Base-by-base conservation (phyloP, 768 basidiomycete genomes). In the Boletus barrowsii region DNA sequence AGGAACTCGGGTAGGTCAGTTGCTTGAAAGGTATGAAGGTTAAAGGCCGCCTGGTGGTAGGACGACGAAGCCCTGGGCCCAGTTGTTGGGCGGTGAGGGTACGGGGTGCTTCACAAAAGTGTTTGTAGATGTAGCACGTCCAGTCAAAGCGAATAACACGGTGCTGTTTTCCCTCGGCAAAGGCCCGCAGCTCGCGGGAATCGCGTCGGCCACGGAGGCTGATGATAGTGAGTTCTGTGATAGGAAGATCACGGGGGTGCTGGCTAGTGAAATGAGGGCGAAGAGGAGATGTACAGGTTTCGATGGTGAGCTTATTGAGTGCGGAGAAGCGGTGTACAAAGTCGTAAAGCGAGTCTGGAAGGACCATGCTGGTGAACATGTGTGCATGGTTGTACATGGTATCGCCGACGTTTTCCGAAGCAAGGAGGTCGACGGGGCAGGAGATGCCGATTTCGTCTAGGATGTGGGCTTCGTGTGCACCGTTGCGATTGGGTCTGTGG, bases 81-180 rank as follows among this genome's bases (percentile, higher is more conserved):
- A 58, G 46, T 57, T 62, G 53, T 53, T 60, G 20, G 40, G 47
- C 1, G 42, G 45, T 2, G 43, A 35, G 1, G 35, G 42, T 9
- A 18, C 15, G 24, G 42, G 49, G 32, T 33, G 11, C 32, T 22
- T 59, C 55, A 6, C 42, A 59, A 58, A 62, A 70, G 42, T 61
- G 61, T 17, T 66, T 66, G 60, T 76, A 72, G 17, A 76, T 70
- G 40, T 74, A 71, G n/a, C 73, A 73, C 1, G 70, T 73, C 63
- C 70, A 75, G 60, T 79, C 78, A 44, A 80, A 68, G 46, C 72
- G 72, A n/a, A 80, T 64, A 18, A 68, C 65, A 14, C 68, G 72
- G 18, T 80, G 68, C 4, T 68, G 66, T 11, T 64, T 60, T 0
- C 70, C 76, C 36, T 70, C 68, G 22, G 69, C 73, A 35, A 79